Evolutionary conservation across 2,329 filamentous ascomycete species (phyloP), one percentile per base, ranked within the genome.

Genomic region (Calonectria leucothoes): DNA sequence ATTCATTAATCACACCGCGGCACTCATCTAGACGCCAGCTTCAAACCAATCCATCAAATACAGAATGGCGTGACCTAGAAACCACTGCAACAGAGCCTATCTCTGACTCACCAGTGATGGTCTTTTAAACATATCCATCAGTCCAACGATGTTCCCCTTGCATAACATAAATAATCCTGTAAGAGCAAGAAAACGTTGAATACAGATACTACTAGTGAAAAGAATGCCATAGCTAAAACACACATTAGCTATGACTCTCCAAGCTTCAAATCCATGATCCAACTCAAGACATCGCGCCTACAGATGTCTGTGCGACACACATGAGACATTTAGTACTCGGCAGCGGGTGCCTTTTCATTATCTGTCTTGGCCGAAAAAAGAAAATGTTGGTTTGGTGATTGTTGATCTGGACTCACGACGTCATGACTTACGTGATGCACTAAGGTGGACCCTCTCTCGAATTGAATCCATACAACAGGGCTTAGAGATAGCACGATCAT

Each of bases 21-120:
- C 33, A 20, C 29, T 23, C 10, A 39, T 23, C 2, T 4, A 4
- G 3, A 23, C n/a, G 6, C 20, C 3, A 45, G n/a, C n/a, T 45
- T 23, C 12, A 45, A 45, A 23, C 10, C n/a, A 23, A 45, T n/a
- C n/a, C 8, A 8, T 23, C 10, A 8, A n/a, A 45, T 45, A 23
- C 2, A 10, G 17, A 2, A 11, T 5, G 5, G 20, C 1, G 10
- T 3, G 20, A 12, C 10, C 8, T 23, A 1, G 0, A 45, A 45
- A 11, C 5, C 8, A 23, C 23, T 12, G 6, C 3, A 23, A 3
- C 12, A 45, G 17, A 45, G 6, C 12, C 3, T 12, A n/a, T 4
- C 12, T 23, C 42, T 20, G 5, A 45, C 20, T 23, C 6, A 10
- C n/a, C 4, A 45, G 20, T 23, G 20, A 45, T 10, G 1, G 1